Percentiles rank a stretch among this genome's conserved stretches.
These are phyloP conservation scores for Comarum palustre DNA, from an alignment of 306 rosid species.

Conservation along the genomic window DNA sequence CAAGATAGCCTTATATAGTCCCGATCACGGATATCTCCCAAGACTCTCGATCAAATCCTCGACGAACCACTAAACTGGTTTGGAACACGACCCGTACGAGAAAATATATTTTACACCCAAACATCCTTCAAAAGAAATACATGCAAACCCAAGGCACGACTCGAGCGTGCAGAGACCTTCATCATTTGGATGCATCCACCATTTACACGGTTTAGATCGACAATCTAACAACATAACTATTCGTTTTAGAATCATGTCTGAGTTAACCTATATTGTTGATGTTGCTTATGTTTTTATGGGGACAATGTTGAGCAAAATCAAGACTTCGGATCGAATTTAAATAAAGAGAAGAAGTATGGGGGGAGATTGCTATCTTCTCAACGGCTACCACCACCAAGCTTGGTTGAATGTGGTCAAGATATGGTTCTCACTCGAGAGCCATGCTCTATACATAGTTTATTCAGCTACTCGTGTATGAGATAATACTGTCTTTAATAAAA, in stretches of 20 bases:
- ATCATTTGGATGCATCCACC: no score
- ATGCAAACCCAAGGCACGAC: no score
- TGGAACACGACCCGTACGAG: no score
- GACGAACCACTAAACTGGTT: no score
- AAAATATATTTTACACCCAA: no score
- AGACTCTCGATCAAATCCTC: no score
- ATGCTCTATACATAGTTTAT: constrained; percentile 2
- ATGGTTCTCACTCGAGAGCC: constrained; percentile 11
- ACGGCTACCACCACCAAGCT: not conserved
- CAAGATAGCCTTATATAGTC: no score
- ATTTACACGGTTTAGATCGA: not conserved
- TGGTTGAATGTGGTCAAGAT: constrained; percentile 16
- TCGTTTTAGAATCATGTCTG: not conserved
- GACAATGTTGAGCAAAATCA: not conserved
- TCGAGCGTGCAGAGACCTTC: no score
- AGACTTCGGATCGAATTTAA: constrained; percentile 6
- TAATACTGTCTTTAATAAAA: constrained; percentile 7
- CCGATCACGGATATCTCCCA: no score
- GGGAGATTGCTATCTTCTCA: not conserved
- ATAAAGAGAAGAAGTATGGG: constrained; percentile 17
- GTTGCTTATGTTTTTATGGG: not conserved
- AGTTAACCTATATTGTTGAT: not conserved
- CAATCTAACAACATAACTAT: not conserved
- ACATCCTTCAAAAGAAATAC: not conserved
- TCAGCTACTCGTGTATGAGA: constrained; percentile 13